A percentile compares a stretch with the other conserved stretches of the same genome.
Evolutionary conservation across 2,329 filamentous ascomycete species (phyloP).

Genomic region (Monilinia aucupariae): DNA sequence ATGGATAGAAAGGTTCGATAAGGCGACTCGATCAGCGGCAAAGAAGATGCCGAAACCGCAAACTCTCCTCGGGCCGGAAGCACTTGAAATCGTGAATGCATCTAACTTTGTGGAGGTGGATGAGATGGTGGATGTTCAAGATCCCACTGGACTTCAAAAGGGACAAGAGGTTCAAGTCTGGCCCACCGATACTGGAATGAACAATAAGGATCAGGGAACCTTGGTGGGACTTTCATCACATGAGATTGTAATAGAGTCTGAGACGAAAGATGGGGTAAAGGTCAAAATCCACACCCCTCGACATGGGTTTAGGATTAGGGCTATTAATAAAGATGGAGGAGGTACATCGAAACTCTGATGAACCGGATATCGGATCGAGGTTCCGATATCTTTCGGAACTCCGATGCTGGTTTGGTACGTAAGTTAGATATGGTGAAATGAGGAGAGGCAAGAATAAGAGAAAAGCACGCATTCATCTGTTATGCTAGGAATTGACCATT

Average conservation of each 20-base stretch:
- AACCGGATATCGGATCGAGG: background rate
- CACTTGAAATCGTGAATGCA: constrained; percentile 43
- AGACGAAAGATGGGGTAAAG: constrained; percentile 38
- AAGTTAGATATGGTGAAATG: background rate
- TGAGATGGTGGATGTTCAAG: constrained; percentile 42
- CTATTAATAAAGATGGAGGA: constrained; percentile 5
- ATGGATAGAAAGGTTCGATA: constrained; percentile 59
- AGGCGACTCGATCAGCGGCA: constrained; percentile 42
- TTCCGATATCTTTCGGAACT: background rate
- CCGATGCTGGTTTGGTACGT: too few species aligned
- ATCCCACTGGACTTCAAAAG: constrained; percentile 48
- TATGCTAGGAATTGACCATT: background rate
- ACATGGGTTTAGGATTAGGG: constrained; percentile 48
- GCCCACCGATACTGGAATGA: constrained; percentile 57
- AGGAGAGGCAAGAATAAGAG: background rate
- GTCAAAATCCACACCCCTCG: constrained; percentile 58
- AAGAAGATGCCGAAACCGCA: constrained; percentile 37
- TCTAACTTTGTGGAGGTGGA: constrained; percentile 44
- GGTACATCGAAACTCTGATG: constrained; percentile 19
- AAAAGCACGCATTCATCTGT: background rate
- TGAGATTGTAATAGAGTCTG: constrained; percentile 55
- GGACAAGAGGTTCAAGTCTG: constrained; percentile 52
- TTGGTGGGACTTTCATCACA: constrained; percentile 47
- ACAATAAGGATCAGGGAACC: constrained; percentile 52
- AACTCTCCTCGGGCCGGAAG: constrained; percentile 49